phyloP scores from a whole-genome alignment of 2,329 filamentous ascomycete species.

The Cladosporium velox region DNA sequence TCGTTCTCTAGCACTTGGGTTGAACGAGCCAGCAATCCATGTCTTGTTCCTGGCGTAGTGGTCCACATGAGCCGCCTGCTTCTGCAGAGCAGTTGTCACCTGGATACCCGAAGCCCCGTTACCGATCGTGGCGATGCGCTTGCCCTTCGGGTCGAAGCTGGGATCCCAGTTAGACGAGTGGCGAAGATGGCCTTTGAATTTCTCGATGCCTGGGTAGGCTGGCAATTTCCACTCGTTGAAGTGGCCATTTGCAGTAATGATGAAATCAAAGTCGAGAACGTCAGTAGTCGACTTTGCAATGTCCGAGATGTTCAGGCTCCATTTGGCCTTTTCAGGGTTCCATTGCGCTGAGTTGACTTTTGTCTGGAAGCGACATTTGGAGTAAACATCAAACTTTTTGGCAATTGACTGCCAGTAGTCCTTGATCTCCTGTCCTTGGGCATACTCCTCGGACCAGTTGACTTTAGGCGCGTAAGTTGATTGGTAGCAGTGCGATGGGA shows the following conservation, averaged over 20 bases:
- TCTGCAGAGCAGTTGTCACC: slow-evolving; percentile 52
- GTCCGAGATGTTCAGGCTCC: slow-evolving; percentile 58
- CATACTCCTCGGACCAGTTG: slow-evolving; percentile 69
- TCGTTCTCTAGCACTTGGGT: slow-evolving; percentile 52
- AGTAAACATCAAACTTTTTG: slow-evolving; percentile 64
- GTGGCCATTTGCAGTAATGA: slow-evolving; percentile 64
- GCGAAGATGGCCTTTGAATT: slow-evolving; percentile 41
- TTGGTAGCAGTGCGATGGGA: slow-evolving; percentile 71
- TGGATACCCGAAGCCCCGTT: slow-evolving; percentile 49
- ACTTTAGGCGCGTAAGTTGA: slow-evolving; percentile 67
- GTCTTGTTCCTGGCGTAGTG: slow-evolving; percentile 67
- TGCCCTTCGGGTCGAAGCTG: slow-evolving; percentile 37
- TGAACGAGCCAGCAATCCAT: slow-evolving; percentile 67
- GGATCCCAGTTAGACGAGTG: slow-evolving; percentile 45
- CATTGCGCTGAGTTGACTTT: slow-evolving; percentile 60
- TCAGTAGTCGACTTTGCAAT: slow-evolving; percentile 24
- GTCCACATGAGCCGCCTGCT: slow-evolving; percentile 52
- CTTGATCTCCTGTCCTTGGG: slow-evolving; percentile 66
- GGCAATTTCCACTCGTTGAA: slow-evolving; percentile 68
- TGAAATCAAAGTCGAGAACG: slow-evolving; percentile 58
- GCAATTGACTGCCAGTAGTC: slow-evolving; percentile 67
- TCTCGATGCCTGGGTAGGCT: slow-evolving; percentile 52
- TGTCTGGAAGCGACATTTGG: slow-evolving; percentile 57
- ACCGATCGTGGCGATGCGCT: slow-evolving; percentile 46
- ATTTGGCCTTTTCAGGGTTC: slow-evolving; percentile 55